These are phyloP conservation scores for Phytophthora sojae DNA, from an alignment of 352 stramenopile genomes.

Conservation along the genomic window DNA sequence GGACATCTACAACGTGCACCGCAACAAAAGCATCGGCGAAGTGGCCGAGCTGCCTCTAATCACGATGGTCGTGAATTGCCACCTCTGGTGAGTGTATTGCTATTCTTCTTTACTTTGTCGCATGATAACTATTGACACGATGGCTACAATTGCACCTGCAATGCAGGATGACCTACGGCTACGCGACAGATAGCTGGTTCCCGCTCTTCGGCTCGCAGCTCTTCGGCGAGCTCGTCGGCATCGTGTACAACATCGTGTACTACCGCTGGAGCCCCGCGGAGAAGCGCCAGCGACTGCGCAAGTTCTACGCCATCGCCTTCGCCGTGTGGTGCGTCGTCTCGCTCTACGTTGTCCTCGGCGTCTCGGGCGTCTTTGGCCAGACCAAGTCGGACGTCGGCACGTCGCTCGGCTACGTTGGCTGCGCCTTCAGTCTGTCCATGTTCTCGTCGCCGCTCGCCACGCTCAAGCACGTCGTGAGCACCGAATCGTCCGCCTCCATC, in stretches of 20 bases:
- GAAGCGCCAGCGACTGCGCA: slow-evolving; percentile 24
- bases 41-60: slow-evolving; percentile 35
- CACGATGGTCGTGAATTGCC: slow-evolving; percentile 33
- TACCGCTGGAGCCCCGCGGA: slow-evolving; percentile 28
- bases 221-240: slow-evolving; percentile 27
- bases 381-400: slow-evolving; percentile 26
- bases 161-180: slow-evolving; percentile 36
- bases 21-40: slow-evolving; percentile 34
- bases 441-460: slow-evolving; percentile 38
- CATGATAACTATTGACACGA: slow-evolving; percentile 10
- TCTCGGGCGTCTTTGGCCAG: slow-evolving; percentile 41
- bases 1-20: slow-evolving; percentile 43
- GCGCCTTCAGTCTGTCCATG: slow-evolving; percentile 29
- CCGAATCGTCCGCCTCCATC: slow-evolving; percentile 38
- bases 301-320: slow-evolving; percentile 23
- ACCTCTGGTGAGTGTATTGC: slow-evolving; percentile 34
- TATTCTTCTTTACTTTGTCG: not conserved
- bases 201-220: slow-evolving; percentile 35
- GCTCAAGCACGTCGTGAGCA: slow-evolving; percentile 28
- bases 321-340: slow-evolving; percentile 29
- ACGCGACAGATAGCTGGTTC: slow-evolving; percentile 30
- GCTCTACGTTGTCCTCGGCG: slow-evolving; percentile 47
- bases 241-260: slow-evolving; percentile 38
- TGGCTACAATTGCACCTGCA: not conserved
- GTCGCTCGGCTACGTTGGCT: slow-evolving; percentile 36